Percentiles rank a stretch among this genome's conserved stretches.
phyloP scores from a whole-genome alignment of 176 grass and related monocot species.

The Rhynchospora breviuscula region DNA sequence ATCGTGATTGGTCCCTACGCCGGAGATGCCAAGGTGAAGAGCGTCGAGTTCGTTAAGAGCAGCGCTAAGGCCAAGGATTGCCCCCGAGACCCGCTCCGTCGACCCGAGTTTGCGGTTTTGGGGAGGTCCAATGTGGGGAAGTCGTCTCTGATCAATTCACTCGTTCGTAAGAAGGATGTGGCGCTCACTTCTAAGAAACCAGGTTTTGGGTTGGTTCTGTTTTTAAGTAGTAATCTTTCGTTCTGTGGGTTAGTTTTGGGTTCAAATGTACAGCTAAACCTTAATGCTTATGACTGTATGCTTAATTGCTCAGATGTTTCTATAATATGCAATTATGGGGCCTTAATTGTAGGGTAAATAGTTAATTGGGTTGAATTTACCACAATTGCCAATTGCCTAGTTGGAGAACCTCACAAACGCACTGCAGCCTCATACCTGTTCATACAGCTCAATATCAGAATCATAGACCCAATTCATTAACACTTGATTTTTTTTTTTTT shows the following conservation, averaged over 20 bases:
- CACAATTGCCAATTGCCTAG: not conserved
- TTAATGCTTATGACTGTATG: no score
- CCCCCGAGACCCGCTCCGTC: conserved; percentile 54
- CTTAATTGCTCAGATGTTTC: no score
- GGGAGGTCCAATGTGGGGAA: conserved; percentile 90
- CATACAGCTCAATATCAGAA: not conserved
- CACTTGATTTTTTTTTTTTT: conserved; percentile 23
- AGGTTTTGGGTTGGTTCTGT: conserved; percentile 29
- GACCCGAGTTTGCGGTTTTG: conserved; percentile 82
- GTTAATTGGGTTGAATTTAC: not conserved
- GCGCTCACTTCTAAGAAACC: conserved; percentile 94
- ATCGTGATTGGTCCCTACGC: conserved; percentile 85
- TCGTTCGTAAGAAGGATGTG: conserved; percentile 78
- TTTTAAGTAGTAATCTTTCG: not conserved
- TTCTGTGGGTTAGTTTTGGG: no score
- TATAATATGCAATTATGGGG: not conserved
- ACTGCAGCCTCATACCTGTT: not conserved
- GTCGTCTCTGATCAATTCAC: conserved; percentile 81
- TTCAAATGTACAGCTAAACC: no score
- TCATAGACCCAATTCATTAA: not conserved
- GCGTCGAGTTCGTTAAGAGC: conserved; percentile 68
- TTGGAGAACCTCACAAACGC: not conserved
- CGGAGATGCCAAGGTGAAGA: conserved; percentile 63
- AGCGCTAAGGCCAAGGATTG: conserved; percentile 62
- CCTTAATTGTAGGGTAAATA: not conserved